Conservation (phyloP, 179 eudicot genomes). For the Beta lomatogona region DNA sequence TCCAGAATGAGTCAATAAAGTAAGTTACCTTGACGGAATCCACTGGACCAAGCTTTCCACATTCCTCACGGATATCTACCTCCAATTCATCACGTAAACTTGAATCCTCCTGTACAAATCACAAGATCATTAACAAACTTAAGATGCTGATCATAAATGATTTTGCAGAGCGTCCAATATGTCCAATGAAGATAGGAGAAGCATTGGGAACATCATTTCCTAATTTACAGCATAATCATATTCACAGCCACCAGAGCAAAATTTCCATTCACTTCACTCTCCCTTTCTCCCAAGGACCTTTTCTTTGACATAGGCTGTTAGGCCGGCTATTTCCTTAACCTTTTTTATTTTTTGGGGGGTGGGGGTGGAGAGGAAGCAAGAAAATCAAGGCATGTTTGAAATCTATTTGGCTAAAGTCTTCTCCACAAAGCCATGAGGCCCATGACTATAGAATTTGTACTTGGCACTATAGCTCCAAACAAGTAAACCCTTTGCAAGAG, state of each 20-base stretch:
- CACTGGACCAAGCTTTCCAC: slow-evolving; percentile 78
- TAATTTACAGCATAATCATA: not conserved
- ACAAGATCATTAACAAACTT: slow-evolving; percentile 24
- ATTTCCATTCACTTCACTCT: not conserved
- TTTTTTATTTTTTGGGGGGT: not conserved
- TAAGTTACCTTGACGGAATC: slow-evolving; percentile 77
- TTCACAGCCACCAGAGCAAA: not conserved
- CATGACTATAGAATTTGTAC: not conserved
- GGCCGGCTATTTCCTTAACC: no score
- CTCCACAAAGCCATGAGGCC: not conserved
- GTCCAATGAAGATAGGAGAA: not conserved
- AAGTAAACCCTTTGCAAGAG: not conserved
- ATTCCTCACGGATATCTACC: slow-evolving; percentile 85
- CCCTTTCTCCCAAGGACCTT: not conserved
- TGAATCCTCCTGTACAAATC: slow-evolving; percentile 63
- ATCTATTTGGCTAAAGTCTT: not conserved
- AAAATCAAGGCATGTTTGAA: not conserved
- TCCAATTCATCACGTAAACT: slow-evolving; percentile 66
- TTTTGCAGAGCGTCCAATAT: not conserved
- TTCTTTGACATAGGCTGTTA: not conserved
- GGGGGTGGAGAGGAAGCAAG: not conserved
- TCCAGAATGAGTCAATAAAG: slow-evolving; percentile 3
- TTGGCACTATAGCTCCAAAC: not conserved
- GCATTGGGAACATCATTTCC: not conserved
- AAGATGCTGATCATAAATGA: not conserved